A percentile compares a stretch with the other conserved stretches of the same genome.
These are phyloP conservation scores for Candida sojae DNA, from an alignment of 1,139 yeast genomes.

Conservation along the genomic window DNA sequence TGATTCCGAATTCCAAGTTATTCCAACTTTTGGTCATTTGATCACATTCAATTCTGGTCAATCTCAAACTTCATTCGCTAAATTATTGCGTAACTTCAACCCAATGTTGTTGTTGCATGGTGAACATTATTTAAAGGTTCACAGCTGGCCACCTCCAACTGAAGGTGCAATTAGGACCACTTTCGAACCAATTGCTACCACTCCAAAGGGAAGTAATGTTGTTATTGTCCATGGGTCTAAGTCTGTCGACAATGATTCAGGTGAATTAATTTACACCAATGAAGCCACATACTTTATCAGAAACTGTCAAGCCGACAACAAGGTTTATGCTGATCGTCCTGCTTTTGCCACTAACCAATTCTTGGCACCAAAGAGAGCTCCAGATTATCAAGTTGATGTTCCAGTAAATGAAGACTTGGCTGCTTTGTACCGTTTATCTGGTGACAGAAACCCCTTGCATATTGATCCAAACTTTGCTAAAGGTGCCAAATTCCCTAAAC, in stretches of 20 bases:
- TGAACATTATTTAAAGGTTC: constrained; percentile 85
- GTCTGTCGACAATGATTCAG: constrained; percentile 69
- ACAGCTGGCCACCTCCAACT: constrained; percentile 79
- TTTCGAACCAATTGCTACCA: constrained; percentile 67
- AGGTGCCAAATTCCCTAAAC: constrained; percentile 82
- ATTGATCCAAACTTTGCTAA: constrained; percentile 90
- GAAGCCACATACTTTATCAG: constrained; percentile 87
- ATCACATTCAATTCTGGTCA: constrained; percentile 60
- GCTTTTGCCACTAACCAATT: constrained; percentile 66
- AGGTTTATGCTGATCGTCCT: constrained; percentile 48
- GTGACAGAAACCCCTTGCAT: constrained; percentile 94
- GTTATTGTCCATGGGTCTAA: constrained; percentile 75
- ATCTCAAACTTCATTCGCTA: constrained; percentile 53
- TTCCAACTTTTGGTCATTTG: constrained; percentile 91
- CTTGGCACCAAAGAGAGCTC: constrained; percentile 62
- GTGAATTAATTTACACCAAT: constrained; percentile 72
- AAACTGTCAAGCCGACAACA: constrained; percentile 72
- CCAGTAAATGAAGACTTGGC: constrained; percentile 78
- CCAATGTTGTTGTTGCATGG: constrained; percentile 92
- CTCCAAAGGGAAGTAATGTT: constrained; percentile 90
- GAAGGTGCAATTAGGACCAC: constrained; percentile 64
- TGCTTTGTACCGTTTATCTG: constrained; percentile 86
- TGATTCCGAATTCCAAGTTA: constrained; percentile 76
- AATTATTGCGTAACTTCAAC: constrained; percentile 76
- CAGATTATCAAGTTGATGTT: constrained; percentile 66